These are phyloP conservation scores for Citrus cavaleriei DNA, from an alignment of 345 rosid species.

Conservation along the genomic window DNA sequence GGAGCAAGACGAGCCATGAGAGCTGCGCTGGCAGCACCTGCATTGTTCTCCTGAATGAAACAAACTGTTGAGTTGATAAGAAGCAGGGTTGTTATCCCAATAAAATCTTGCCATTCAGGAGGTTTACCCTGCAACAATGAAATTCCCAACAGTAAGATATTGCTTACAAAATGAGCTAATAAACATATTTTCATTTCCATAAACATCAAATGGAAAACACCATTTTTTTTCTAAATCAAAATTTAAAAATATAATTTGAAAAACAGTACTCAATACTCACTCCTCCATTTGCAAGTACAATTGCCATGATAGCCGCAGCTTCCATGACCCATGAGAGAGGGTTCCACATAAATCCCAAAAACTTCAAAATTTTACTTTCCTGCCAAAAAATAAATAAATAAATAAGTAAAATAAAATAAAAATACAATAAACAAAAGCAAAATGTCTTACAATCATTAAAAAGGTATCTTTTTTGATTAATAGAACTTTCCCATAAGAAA, in stretches of 20 bases:
- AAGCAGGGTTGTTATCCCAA: constrained; percentile 55
- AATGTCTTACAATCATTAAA: background rate
- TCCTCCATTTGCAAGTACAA: constrained; percentile 72
- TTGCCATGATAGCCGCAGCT: constrained; percentile 71
- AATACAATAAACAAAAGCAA: background rate
- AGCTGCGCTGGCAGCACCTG: constrained; percentile 61
- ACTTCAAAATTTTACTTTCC: constrained; percentile 60
- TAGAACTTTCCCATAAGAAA: no score
- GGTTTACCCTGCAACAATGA: constrained; percentile 41
- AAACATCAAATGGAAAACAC: no score
- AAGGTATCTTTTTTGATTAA: no score
- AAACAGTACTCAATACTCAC: constrained; percentile 23
- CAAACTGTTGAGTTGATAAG: constrained; percentile 58
- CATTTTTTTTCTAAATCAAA: background rate
- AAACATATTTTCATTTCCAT: no score
- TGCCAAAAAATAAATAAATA: constrained; percentile 4
- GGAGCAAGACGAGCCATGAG: constrained; percentile 69
- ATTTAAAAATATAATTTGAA: background rate
- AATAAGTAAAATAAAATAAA: background rate
- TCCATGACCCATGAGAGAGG: constrained; percentile 81
- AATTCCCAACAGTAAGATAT: background rate
- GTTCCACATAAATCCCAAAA: constrained; percentile 74
- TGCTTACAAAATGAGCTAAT: no score
- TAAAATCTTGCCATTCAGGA: constrained; percentile 72
- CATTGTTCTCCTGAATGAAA: constrained; percentile 65